Conservation (phyloP, 495 filamentous ascomycete genomes). For the Daldinia grandis region DNA sequence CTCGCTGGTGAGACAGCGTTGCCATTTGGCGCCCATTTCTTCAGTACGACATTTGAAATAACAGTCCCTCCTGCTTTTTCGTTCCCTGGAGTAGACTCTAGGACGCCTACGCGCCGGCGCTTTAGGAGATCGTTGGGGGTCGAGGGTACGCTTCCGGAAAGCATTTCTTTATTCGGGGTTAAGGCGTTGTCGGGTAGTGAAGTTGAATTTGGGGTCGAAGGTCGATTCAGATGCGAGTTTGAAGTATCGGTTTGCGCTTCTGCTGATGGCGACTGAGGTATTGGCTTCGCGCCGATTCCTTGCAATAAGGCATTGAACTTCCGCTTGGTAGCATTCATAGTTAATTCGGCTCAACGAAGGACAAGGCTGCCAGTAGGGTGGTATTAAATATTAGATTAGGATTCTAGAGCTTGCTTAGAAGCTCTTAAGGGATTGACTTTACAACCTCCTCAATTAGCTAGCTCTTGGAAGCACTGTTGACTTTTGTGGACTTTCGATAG, state of each 20-base stretch:
- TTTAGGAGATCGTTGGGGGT: conserved; percentile 53
- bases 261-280: conserved; percentile 26
- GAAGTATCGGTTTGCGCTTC: conserved; percentile 33
- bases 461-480: not conserved
- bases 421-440: conserved; percentile 11
- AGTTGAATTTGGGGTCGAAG: conserved; percentile 29
- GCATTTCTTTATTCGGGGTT: conserved; percentile 39
- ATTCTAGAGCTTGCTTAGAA: conserved; percentile 24
- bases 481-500: conserved; percentile 1
- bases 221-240: conserved; percentile 33
- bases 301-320: conserved; percentile 66
- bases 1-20: conserved; percentile 21
- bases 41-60: conserved; percentile 53
- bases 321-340: conserved; percentile 64
- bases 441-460: conserved; percentile 5
- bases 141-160: conserved; percentile 11
- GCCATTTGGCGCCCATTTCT: conserved; percentile 49
- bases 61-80: conserved; percentile 37
- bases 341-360: conserved; percentile 14
- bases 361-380: conserved; percentile 9
- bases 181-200: conserved; percentile 30
- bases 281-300: conserved; percentile 56
- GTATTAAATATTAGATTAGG: conserved; percentile 19
- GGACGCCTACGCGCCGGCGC: conserved; percentile 55
- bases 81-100: conserved; percentile 37